phyloP scores from a whole-genome alignment of 2,329 filamentous ascomycete species.

The Rugonectria rugulosa region DNA sequence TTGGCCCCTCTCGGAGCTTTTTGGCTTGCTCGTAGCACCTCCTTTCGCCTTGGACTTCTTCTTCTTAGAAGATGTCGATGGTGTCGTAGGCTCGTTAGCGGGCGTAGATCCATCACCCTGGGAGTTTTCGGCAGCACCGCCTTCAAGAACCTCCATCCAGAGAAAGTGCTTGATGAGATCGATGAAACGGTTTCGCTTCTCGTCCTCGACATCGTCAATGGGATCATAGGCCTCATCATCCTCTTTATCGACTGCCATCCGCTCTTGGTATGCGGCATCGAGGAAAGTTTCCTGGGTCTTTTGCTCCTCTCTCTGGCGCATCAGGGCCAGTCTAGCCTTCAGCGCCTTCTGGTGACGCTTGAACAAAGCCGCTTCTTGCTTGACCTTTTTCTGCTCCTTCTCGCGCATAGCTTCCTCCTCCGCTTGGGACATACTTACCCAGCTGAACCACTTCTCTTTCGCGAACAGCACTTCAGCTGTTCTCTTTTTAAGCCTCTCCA shows the following conservation, averaged over 20 bases:
- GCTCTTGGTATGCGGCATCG: constrained; percentile 36
- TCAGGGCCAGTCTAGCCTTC: constrained; percentile 26
- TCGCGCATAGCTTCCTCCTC: constrained; percentile 35
- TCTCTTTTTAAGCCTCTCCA: constrained; percentile 28
- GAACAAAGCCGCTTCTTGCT: constrained; percentile 39
- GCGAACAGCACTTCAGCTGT: constrained; percentile 30
- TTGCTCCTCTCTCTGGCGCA: constrained; percentile 36
- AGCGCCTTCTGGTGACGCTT: constrained; percentile 37
- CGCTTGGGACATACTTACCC: constrained; percentile 36
- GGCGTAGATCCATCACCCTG: neutral
- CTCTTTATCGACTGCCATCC: constrained; percentile 30
- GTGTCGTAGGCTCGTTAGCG: neutral
- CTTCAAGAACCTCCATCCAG: constrained; percentile 31
- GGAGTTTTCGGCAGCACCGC: neutral
- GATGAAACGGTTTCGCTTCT: constrained; percentile 36
- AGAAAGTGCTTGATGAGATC: constrained; percentile 42
- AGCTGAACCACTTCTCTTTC: constrained; percentile 36
- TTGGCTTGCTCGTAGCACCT: neutral
- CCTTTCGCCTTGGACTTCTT: constrained; percentile 30
- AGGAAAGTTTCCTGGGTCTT: constrained; percentile 40
- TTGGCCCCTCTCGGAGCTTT: constrained; percentile 15
- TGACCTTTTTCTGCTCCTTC: constrained; percentile 41
- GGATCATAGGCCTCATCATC: constrained; percentile 39
- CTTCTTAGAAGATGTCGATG: constrained; percentile 25
- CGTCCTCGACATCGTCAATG: constrained; percentile 35